A percentile compares a stretch with the other conserved stretches of the same genome.
Conservation (phyloP, 2,329 filamentous ascomycete genomes). For the Cordyceps militaris region DNA sequence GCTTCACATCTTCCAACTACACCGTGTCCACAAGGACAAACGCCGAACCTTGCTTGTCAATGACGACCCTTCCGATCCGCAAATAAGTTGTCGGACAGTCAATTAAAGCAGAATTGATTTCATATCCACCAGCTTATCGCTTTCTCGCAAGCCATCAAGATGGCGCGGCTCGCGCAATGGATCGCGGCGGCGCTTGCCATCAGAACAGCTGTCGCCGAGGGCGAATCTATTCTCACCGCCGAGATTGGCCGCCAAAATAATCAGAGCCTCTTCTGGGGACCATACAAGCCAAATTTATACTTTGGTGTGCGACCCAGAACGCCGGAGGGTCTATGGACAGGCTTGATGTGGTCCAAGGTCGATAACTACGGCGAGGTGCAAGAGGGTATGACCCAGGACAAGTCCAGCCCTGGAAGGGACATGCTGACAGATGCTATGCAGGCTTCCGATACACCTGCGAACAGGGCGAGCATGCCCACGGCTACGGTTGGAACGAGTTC, state of each 20-base stretch:
- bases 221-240: conserved; percentile 35
- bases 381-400: conserved; percentile 49
- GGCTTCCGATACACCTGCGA: conserved; percentile 92
- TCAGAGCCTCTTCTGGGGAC: conserved; percentile 88
- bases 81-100: background rate
- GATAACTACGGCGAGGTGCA: conserved; percentile 72
- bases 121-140: background rate
- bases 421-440: conserved; percentile 27
- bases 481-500: conserved; percentile 97
- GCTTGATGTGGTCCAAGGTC: conserved; percentile 82
- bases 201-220: conserved; percentile 21
- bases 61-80: background rate
- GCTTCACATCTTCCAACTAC: conserved; percentile 1
- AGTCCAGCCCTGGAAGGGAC: background rate
- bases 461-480: conserved; percentile 86
- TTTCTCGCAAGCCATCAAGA: conserved; percentile 12
- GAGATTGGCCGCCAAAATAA: conserved; percentile 57
- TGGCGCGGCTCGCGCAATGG: conserved; percentile 28
- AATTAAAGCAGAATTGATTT: background rate
- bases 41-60: background rate
- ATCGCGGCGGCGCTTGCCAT: conserved; percentile 24
- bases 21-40: conserved; percentile 8
- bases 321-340: conserved; percentile 72
- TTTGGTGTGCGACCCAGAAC: conserved; percentile 82
- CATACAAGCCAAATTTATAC: conserved; percentile 89